A percentile compares a stretch with the other conserved stretches of the same genome.
Conservation (phyloP, 2,329 filamentous ascomycete genomes). For the Alternaria ethzedia region DNA sequence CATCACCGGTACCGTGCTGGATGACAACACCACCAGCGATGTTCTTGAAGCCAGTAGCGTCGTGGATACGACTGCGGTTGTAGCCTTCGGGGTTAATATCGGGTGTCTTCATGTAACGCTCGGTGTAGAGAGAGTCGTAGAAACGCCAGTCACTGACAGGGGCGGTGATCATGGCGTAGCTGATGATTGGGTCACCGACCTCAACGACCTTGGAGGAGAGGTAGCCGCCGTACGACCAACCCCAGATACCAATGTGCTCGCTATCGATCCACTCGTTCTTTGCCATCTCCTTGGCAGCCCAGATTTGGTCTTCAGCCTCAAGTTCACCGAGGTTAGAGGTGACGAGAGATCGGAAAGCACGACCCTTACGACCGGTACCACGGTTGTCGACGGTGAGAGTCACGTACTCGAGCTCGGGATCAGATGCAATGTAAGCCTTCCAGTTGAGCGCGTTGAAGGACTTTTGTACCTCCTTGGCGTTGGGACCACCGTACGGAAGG, state of each 20-base stretch:
- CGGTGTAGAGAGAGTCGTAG: slow-evolving; percentile 75
- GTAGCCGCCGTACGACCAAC: slow-evolving; percentile 73
- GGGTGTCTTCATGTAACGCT: slow-evolving; percentile 73
- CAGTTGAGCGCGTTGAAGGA: slow-evolving; percentile 62
- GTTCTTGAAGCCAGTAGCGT: slow-evolving; percentile 66
- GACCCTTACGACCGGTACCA: slow-evolving; percentile 69
- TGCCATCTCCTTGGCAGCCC: slow-evolving; percentile 65
- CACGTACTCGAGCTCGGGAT: slow-evolving; percentile 71
- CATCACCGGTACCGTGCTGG: slow-evolving; percentile 71
- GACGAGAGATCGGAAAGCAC: slow-evolving; percentile 66
- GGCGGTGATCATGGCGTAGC: slow-evolving; percentile 68
- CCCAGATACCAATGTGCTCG: slow-evolving; percentile 69
- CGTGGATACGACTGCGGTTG: slow-evolving; percentile 64
- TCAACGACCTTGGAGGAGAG: slow-evolving; percentile 71
- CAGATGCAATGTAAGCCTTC: slow-evolving; percentile 69
- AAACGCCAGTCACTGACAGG: slow-evolving; percentile 73
- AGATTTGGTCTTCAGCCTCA: slow-evolving; percentile 71
- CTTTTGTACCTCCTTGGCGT: slow-evolving; percentile 67
- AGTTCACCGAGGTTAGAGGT: slow-evolving; percentile 66
- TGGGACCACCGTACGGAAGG: slow-evolving; percentile 72
- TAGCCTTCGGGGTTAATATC: slow-evolving; percentile 66
- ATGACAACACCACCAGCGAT: slow-evolving; percentile 66
- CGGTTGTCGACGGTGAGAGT: slow-evolving; percentile 73
- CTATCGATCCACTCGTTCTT: slow-evolving; percentile 63
- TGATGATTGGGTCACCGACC: slow-evolving; percentile 65